phyloP scores from a whole-genome alignment of 2,329 filamentous ascomycete species.

The Sarocladium oryzae region DNA sequence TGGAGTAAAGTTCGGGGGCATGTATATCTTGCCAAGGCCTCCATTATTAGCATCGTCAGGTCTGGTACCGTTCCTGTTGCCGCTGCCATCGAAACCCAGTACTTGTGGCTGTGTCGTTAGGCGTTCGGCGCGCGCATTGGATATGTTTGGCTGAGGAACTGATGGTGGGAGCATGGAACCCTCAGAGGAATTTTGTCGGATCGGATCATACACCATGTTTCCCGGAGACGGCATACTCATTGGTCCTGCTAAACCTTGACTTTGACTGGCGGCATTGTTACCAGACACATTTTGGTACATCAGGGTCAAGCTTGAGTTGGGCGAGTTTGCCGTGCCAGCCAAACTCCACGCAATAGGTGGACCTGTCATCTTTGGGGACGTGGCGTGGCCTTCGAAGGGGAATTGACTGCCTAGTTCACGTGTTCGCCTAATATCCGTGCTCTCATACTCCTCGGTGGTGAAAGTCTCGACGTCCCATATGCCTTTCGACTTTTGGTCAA shows the following conservation, averaged over 20 bases:
- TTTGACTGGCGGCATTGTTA: slow-evolving; percentile 4
- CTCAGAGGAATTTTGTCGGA: slow-evolving; percentile 38
- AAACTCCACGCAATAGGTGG: slow-evolving; percentile 72
- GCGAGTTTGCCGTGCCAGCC: slow-evolving; percentile 81
- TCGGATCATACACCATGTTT: slow-evolving; percentile 55
- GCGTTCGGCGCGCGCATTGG: slow-evolving; percentile 40
- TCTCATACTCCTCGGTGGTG: slow-evolving; percentile 70
- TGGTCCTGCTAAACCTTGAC: slow-evolving; percentile 11
- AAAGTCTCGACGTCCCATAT: slow-evolving; percentile 70
- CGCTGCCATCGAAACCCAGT: background rate
- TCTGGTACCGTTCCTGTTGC: background rate
- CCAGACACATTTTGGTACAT: slow-evolving; percentile 56
- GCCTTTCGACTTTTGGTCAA: slow-evolving; percentile 83
- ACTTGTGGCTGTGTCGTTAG: slow-evolving; percentile 20
- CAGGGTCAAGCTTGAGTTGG: slow-evolving; percentile 74
- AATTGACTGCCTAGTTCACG: slow-evolving; percentile 35
- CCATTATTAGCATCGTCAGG: slow-evolving; percentile 16
- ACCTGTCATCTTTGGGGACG: slow-evolving; percentile 40
- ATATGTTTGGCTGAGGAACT: slow-evolving; percentile 43
- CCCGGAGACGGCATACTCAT: slow-evolving; percentile 41
- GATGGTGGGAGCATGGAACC: slow-evolving; percentile 41
- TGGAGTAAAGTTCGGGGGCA: slow-evolving; percentile 28
- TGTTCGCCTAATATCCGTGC: slow-evolving; percentile 46
- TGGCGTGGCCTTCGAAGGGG: slow-evolving; percentile 34
- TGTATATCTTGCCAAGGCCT: slow-evolving; percentile 25